These are phyloP conservation scores for Cercospora sesami DNA, from an alignment of 2,329 filamentous ascomycete species.

Conservation along the genomic window DNA sequence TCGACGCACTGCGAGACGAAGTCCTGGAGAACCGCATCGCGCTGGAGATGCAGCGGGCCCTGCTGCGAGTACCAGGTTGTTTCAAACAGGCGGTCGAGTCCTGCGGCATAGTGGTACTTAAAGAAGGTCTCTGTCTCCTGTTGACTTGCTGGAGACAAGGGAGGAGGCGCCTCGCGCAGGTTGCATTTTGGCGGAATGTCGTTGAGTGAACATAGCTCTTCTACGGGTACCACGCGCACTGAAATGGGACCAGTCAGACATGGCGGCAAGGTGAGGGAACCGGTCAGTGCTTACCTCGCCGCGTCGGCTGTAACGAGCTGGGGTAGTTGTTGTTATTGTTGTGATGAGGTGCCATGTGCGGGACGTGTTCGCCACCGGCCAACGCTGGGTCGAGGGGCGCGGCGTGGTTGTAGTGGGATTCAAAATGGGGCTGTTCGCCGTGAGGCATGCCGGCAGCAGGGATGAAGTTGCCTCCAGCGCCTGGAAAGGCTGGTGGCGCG, in stretches of 20 bases:
- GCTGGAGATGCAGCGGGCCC: constrained; percentile 55
- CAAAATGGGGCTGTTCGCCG: constrained; percentile 10
- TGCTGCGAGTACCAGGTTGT: constrained; percentile 73
- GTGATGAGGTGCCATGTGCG: constrained; percentile 30
- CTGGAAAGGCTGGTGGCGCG: constrained; percentile 20
- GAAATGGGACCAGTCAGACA: constrained; percentile 15
- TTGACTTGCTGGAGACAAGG: constrained; percentile 49
- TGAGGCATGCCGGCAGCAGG: constrained; percentile 16
- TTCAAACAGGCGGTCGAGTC: constrained; percentile 75
- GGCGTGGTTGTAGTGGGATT: constrained; percentile 41
- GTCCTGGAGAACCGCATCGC: constrained; percentile 61
- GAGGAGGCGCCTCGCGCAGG: constrained; percentile 38
- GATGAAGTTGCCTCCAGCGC: constrained; percentile 22
- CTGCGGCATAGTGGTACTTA: constrained; percentile 71
- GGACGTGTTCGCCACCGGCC: constrained; percentile 44
- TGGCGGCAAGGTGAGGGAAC: neutral
- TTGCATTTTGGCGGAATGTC: constrained; percentile 30
- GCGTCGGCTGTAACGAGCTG: constrained; percentile 30
- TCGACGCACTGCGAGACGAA: constrained; percentile 66
- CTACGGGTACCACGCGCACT: constrained; percentile 60
- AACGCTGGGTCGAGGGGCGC: constrained; percentile 67
- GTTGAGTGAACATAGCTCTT: constrained; percentile 50
- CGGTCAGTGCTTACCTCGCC: constrained; percentile 31
- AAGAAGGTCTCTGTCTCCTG: constrained; percentile 74
- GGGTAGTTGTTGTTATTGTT: constrained; percentile 26